phyloP scores from a whole-genome alignment of 139 green algal species.

The Auxenochlorella pyrenoidosa region DNA sequence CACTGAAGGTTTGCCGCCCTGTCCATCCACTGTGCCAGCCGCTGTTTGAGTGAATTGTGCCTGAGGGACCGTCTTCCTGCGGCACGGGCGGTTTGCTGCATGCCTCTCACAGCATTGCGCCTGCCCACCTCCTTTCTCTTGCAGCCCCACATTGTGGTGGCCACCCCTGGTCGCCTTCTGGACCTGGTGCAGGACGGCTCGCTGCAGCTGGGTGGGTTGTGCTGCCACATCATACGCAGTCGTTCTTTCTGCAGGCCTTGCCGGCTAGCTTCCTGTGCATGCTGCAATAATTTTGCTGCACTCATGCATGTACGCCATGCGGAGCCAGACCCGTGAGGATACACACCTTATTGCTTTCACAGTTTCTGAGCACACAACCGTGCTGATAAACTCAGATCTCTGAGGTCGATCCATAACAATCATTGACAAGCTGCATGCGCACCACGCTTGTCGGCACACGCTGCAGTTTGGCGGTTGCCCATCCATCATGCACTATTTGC shows the following conservation, averaged over 20 bases:
- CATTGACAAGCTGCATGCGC: no score
- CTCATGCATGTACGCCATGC: background rate
- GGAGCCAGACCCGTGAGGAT: constrained; percentile 36
- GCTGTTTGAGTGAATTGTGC: background rate
- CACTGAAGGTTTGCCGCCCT: background rate
- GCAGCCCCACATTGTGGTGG: constrained; percentile 76
- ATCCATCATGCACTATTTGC: no score
- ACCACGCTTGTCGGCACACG: no score
- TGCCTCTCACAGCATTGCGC: no score
- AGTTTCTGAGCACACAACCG: constrained; percentile 60
- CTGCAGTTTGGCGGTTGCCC: no score
- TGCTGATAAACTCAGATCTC: constrained; percentile 37
- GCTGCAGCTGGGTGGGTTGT: constrained; percentile 53
- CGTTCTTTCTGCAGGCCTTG: background rate
- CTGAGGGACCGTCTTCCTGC: no score
- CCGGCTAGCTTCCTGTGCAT: background rate
- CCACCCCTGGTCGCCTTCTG: constrained; percentile 86
- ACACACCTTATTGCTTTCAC: constrained; percentile 63
- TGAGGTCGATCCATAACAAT: no score
- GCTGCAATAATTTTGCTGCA: background rate
- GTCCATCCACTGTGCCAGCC: background rate
- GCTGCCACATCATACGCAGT: background rate
- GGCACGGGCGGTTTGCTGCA: no score
- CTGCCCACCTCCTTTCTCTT: background rate
- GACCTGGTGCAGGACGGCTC: constrained; percentile 74